Percentiles rank a stretch among this genome's conserved stretches.
phyloP scores from a whole-genome alignment of 306 rosid species.

The Prunus mume region DNA sequence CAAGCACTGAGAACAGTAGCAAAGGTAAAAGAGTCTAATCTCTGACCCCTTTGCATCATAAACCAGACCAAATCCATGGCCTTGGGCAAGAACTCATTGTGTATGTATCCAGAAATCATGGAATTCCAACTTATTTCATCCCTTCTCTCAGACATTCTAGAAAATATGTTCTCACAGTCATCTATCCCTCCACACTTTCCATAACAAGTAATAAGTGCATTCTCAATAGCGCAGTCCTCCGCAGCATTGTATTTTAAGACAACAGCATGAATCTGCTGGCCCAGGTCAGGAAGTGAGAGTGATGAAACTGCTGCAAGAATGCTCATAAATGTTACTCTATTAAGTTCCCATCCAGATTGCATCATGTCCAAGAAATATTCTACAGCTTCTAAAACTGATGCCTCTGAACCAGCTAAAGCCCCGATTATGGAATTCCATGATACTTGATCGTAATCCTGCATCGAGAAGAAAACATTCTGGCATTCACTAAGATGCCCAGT shows the following conservation, averaged over 20 bases:
- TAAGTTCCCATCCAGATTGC: slow-evolving; percentile 68
- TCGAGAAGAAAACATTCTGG: slow-evolving; percentile 59
- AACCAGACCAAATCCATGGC: slow-evolving; percentile 80
- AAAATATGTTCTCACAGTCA: slow-evolving; percentile 68
- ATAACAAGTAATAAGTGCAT: slow-evolving; percentile 78
- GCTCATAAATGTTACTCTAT: slow-evolving; percentile 70
- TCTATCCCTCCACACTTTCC: slow-evolving; percentile 68
- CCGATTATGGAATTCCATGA: slow-evolving; percentile 90
- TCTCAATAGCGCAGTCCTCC: slow-evolving; percentile 61
- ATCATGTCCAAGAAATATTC: slow-evolving; percentile 68
- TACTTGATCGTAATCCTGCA: slow-evolving; percentile 74
- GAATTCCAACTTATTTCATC: slow-evolving; percentile 94
- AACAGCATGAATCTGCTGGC: slow-evolving; percentile 69
- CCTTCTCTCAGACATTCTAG: slow-evolving; percentile 62
- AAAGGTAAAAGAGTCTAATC: slow-evolving; percentile 76
- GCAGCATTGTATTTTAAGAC: slow-evolving; percentile 50
- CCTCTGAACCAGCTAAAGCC: slow-evolving; percentile 59
- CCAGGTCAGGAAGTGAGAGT: slow-evolving; percentile 48
- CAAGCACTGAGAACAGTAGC: slow-evolving; percentile 96
- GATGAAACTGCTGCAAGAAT: slow-evolving; percentile 70
- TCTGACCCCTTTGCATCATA: slow-evolving; percentile 86
- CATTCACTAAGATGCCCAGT: slow-evolving; percentile 52
- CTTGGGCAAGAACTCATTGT: slow-evolving; percentile 63
- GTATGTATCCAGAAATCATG: slow-evolving; percentile 88
- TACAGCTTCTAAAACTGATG: slow-evolving; percentile 50